Percentiles rank a stretch among this genome's conserved stretches.
phyloP scores from a whole-genome alignment of 2,329 filamentous ascomycete genomes.

The Akanthomyces muscarius region DNA sequence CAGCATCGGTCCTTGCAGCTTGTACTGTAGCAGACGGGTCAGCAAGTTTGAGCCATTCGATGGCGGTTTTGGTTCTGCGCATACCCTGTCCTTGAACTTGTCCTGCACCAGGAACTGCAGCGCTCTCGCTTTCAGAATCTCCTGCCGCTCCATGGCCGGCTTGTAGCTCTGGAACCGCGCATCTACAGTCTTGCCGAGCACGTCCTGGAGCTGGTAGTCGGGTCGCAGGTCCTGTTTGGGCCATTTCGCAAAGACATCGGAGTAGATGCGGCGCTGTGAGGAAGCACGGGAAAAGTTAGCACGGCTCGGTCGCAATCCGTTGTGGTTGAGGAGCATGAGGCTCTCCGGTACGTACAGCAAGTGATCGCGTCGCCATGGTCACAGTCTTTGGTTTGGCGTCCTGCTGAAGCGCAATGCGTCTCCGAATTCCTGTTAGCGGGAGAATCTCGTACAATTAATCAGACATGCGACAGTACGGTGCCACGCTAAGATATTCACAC shows the following conservation, averaged over 20 bases:
- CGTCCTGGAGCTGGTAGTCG: conserved; percentile 57
- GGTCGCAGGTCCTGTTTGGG: conserved; percentile 61
- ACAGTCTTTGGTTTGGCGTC: background rate
- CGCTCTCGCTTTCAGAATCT: conserved; percentile 56
- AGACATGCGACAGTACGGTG: conserved; percentile 9
- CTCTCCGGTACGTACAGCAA: conserved; percentile 3
- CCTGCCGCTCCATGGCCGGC: conserved; percentile 41
- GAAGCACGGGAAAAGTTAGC: background rate
- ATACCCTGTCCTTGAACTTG: conserved; percentile 54
- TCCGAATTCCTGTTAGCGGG: background rate
- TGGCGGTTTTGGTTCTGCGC: conserved; percentile 17
- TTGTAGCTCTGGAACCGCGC: conserved; percentile 32
- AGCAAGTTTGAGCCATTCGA: background rate
- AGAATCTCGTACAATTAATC: conserved; percentile 11
- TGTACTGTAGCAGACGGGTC: conserved; percentile 28
- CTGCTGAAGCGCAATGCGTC: conserved; percentile 1
- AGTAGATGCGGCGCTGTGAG: conserved; percentile 34
- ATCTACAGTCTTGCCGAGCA: conserved; percentile 39
- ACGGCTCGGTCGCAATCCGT: background rate
- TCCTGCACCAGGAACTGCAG: conserved; percentile 57
- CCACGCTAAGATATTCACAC: background rate
- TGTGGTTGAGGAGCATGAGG: background rate
- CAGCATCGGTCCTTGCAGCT: conserved; percentile 46
- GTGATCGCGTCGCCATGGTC: conserved; percentile 14
- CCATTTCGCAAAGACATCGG: conserved; percentile 49